Conservation (phyloP, 2,329 filamentous ascomycete genomes). For the Teratosphaeria epicoccoides region DNA sequence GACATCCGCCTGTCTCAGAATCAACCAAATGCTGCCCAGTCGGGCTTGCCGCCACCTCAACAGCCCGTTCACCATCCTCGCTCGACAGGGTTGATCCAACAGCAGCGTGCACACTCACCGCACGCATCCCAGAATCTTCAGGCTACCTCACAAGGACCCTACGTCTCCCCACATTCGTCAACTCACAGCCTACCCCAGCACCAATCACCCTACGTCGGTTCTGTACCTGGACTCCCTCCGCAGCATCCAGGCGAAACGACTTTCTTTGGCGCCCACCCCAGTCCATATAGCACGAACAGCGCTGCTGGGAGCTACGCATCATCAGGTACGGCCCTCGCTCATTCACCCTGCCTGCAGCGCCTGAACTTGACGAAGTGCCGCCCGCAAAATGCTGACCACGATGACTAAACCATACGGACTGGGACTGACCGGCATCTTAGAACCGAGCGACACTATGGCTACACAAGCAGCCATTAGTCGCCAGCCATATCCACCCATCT, state of each 20-base stretch:
- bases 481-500: constrained; percentile 67
- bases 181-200: constrained; percentile 42
- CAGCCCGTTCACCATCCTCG: constrained; percentile 60
- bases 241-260: constrained; percentile 58
- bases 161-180: constrained; percentile 57
- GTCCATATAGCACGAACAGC: constrained; percentile 73
- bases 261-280: constrained; percentile 68
- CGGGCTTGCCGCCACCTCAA: constrained; percentile 55
- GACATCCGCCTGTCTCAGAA: constrained; percentile 15
- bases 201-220: constrained; percentile 54
- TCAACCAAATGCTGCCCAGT: constrained; percentile 28
- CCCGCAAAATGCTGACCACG: not conserved
- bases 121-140: constrained; percentile 51
- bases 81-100: constrained; percentile 61
- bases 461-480: constrained; percentile 54
- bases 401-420: constrained; percentile 10
- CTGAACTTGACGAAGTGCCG: constrained; percentile 7
- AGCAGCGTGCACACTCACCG: constrained; percentile 55
- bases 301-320: constrained; percentile 76
- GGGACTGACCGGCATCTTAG: constrained; percentile 50
- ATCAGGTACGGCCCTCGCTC: constrained; percentile 53
- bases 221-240: constrained; percentile 50
- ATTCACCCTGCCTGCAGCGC: not conserved
- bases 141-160: constrained; percentile 46
- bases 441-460: constrained; percentile 61